Base-by-base conservation (phyloP, 78 protist species). In the Dictyostelium firmibasis region DNA sequence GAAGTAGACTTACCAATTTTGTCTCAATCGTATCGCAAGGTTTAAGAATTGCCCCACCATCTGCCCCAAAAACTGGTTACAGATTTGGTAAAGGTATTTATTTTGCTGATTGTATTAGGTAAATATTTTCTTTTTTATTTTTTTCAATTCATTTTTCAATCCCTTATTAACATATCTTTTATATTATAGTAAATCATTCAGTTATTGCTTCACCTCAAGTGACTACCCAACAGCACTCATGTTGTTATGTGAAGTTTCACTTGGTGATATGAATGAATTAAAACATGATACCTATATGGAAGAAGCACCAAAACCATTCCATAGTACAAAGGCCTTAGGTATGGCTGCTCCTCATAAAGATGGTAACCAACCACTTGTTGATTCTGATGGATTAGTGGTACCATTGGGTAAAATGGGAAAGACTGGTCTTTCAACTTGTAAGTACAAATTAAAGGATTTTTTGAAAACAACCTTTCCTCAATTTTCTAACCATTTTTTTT, bases 41-140 rank as follows among this genome's bases (percentile, higher is more conserved):
- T 64, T 94, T 98, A 16, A n/a, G 97, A 29, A 98, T 98, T 86
- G 98, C 98, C 5, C 98, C 98, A 60, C 97, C 98, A 13, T 97
- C 97, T 27, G 98, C 98, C 8, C 97, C 97, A 41, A 60, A 43
- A 75, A 94, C 98, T 29, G 98, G 98, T 38, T 97, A 97, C 92
- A 43, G 96, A 47, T 98, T 97, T 41, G 98, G 98, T 53, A 96
- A 96, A 53, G 98, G 98, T 67, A 36, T 82, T 27, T 95, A 95
- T 53, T 89, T 95, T 95, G 97, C 97, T 31, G 82, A 89, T 70
- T 85, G 92, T 92, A 72, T 89, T 64, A 50, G 62, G 62, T 50
- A 50, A 50, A 4, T 50, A 1, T 50, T 14, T 10, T 50, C 16
- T 0, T 44, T 44, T 50, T 50, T 50, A 50, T 50, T 50, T 14